Conservation (phyloP, 495 filamentous ascomycete species). For the Penicillium lividum region DNA sequence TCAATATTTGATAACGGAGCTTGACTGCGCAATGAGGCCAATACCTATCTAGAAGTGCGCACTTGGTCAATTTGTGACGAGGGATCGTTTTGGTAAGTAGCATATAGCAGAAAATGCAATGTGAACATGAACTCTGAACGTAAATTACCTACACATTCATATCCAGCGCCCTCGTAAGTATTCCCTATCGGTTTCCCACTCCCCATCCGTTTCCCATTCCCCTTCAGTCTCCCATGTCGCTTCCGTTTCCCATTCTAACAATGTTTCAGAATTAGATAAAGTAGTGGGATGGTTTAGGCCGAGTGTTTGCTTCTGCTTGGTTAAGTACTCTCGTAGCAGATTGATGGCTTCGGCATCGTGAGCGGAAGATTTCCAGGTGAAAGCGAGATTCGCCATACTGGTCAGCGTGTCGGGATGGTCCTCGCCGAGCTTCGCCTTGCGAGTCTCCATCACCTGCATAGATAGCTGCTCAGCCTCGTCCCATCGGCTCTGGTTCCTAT, state of each 20-base stretch:
- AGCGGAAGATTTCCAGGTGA: constrained; percentile 11
- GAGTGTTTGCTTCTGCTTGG: constrained; percentile 11
- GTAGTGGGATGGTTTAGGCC: constrained; percentile 10
- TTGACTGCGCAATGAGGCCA: too few species aligned
- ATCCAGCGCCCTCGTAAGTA: too few species aligned
- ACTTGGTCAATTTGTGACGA: too few species aligned
- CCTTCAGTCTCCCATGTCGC: constrained; percentile 7
- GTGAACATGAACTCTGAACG: too few species aligned
- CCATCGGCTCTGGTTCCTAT: background rate
- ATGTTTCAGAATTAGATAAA: too few species aligned
- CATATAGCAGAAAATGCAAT: too few species aligned
- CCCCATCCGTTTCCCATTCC: too few species aligned
- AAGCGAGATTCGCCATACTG: constrained; percentile 11
- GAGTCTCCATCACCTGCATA: background rate
- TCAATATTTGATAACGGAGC: too few species aligned
- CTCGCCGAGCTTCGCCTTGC: constrained; percentile 3
- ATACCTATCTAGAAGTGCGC: too few species aligned
- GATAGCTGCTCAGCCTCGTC: background rate
- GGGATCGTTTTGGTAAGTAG: too few species aligned
- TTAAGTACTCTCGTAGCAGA: constrained; percentile 8
- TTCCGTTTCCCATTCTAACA: background rate
- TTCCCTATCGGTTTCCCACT: too few species aligned
- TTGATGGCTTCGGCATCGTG: constrained; percentile 6
- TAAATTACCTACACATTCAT: too few species aligned
- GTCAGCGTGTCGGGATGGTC: constrained; percentile 11